Percentiles rank a stretch among this genome's conserved stretches.
Conservation (phyloP, 345 rosid genomes). For the Brassica carinata region DNA sequence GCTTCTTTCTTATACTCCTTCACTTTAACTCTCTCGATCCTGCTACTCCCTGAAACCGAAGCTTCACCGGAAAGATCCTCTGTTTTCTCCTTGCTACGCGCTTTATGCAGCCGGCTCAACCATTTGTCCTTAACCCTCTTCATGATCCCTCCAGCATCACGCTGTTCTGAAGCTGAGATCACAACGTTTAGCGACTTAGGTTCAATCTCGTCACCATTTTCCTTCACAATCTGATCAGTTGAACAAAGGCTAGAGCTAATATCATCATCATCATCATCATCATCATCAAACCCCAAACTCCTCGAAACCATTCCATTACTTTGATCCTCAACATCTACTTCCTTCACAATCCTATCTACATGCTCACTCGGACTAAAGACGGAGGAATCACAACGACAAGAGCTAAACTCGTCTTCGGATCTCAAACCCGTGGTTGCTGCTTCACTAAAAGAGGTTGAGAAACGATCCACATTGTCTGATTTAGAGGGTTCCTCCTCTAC, state of each 20-base stretch:
- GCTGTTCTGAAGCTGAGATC: conserved; percentile 10
- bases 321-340: conserved; percentile 23
- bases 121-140: conserved; percentile 62
- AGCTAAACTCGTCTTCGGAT: conserved; percentile 60
- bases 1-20: conserved; percentile 55
- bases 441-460: conserved; percentile 35
- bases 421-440: conserved; percentile 55
- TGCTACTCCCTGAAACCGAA: conserved; percentile 27
- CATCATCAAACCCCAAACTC: conserved; percentile 44
- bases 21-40: conserved; percentile 70
- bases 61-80: conserved; percentile 36
- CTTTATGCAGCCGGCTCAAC: conserved; percentile 57
- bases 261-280: conserved; percentile 60
- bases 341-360: conserved; percentile 26
- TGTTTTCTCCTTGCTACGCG: conserved; percentile 29
- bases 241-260: conserved; percentile 54
- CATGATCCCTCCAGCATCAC: conserved; percentile 33
- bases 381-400: conserved; percentile 46
- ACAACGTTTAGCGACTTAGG: not conserved
- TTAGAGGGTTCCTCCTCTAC: not conserved
- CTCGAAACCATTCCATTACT: conserved; percentile 58
- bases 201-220: conserved; percentile 4
- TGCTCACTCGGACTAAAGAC: conserved; percentile 30
- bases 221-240: conserved; percentile 19
- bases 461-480: conserved; percentile 36